These are phyloP conservation scores for Globisporangium sylvaticum DNA, from an alignment of 352 stramenopile genomes.

Conservation along the genomic window DNA sequence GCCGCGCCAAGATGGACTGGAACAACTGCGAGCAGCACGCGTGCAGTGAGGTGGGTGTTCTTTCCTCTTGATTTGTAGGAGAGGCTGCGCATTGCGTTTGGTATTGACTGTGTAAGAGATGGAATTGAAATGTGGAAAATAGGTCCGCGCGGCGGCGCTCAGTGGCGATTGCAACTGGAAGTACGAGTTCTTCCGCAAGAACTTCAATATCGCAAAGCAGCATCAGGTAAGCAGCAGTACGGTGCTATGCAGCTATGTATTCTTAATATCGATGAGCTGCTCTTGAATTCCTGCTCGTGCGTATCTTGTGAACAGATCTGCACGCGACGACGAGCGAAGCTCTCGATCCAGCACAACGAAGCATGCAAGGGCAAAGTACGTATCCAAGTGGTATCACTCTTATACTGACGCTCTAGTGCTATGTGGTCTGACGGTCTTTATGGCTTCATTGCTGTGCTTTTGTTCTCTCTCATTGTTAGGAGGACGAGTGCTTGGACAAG, in stretches of 20 bases:
- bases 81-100: too few species aligned
- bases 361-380: conserved; percentile 73
- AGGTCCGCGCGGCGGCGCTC: conserved; percentile 68
- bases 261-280: neutral
- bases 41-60: conserved; percentile 92
- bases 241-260: neutral
- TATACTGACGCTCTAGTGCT: neutral
- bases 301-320: conserved; percentile 51
- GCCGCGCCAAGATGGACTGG: conserved; percentile 91
- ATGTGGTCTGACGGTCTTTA: neutral
- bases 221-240: conserved; percentile 54
- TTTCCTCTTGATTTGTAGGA: too few species aligned
- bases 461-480: conserved; percentile 24
- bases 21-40: conserved; percentile 90
- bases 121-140: too few species aligned
- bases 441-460: neutral
- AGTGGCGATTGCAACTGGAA: conserved; percentile 91
- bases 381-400: neutral
- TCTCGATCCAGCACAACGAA: conserved; percentile 74
- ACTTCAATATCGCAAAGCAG: conserved; percentile 88
- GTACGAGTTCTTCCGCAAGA: conserved; percentile 90
- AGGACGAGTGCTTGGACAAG: conserved; percentile 83
- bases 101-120: too few species aligned
- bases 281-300: neutral
- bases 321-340: conserved; percentile 83